These are phyloP conservation scores for Pelargonium fulgidum DNA, from an alignment of 441 rosid genomes.

Conservation along the genomic window DNA sequence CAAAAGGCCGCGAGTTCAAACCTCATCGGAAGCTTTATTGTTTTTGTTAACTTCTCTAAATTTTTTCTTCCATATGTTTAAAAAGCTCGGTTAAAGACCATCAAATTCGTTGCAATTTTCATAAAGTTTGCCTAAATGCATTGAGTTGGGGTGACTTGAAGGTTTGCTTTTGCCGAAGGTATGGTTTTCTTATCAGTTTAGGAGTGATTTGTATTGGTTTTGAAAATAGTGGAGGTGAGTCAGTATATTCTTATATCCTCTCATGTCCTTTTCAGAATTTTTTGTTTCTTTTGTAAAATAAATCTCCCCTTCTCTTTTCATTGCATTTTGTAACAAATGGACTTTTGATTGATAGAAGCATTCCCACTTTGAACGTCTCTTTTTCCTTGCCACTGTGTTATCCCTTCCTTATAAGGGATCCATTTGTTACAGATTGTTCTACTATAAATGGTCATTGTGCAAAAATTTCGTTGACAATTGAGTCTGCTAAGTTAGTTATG, in stretches of 20 bases:
- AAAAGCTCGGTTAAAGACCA: neutral
- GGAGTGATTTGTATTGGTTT: too few species aligned
- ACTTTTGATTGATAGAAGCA: neutral
- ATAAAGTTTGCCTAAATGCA: too few species aligned
- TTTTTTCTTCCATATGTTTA: neutral
- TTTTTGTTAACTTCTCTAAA: neutral
- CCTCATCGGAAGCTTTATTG: neutral
- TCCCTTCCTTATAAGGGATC: neutral
- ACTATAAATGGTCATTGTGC: neutral
- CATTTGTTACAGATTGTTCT: neutral
- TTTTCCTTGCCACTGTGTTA: too few species aligned
- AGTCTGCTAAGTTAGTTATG: neutral
- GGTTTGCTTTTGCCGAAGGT: too few species aligned
- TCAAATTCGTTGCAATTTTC: too few species aligned
- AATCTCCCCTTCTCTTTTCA: neutral
- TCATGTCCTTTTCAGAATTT: neutral
- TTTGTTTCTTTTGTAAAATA: neutral
- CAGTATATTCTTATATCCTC: neutral
- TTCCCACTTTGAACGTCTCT: neutral
- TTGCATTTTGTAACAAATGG: conserved; percentile 2
- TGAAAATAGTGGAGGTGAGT: neutral
- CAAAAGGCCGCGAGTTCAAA: neutral
- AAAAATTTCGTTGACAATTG: neutral
- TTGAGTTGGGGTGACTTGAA: too few species aligned
- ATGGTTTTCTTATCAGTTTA: too few species aligned